phyloP scores from a whole-genome alignment of 306 rosid species.

The Oemleria cerasiformis region DNA sequence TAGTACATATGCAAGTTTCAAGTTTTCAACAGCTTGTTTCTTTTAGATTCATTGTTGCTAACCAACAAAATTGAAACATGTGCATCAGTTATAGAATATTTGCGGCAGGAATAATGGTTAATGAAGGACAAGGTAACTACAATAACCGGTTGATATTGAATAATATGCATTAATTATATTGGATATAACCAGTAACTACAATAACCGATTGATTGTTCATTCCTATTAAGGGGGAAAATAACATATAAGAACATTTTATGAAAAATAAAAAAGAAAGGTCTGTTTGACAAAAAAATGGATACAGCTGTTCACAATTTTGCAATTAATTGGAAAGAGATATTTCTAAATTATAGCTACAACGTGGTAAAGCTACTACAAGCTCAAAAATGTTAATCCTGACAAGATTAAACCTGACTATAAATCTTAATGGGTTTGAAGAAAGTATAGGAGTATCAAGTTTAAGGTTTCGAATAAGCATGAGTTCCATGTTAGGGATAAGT shows the following conservation, averaged over 20 bases:
- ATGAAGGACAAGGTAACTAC: neutral
- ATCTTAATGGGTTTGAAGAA: slow-evolving; percentile 1
- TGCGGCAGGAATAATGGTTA: neutral
- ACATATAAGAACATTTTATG: neutral
- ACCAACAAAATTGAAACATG: neutral
- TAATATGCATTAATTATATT: neutral
- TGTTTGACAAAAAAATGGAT: neutral
- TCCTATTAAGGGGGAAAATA: neutral
- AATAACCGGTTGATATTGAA: neutral
- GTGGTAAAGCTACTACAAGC: neutral
- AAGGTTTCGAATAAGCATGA: neutral
- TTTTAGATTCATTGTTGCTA: neutral
- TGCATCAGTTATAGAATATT: neutral
- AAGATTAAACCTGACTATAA: neutral
- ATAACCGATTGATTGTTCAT: neutral
- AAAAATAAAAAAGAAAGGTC: neutral
- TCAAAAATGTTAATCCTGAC: neutral
- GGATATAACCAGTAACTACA: neutral
- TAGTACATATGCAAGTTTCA: neutral
- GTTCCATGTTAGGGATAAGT: neutral
- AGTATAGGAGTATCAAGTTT: neutral
- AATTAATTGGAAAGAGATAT: neutral
- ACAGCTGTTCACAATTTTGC: neutral
- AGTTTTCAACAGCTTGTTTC: neutral
- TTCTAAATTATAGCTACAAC: neutral